These are phyloP conservation scores for Exsudoporus frostii DNA, from an alignment of 768 basidiomycete species.

Conservation along the genomic window DNA sequence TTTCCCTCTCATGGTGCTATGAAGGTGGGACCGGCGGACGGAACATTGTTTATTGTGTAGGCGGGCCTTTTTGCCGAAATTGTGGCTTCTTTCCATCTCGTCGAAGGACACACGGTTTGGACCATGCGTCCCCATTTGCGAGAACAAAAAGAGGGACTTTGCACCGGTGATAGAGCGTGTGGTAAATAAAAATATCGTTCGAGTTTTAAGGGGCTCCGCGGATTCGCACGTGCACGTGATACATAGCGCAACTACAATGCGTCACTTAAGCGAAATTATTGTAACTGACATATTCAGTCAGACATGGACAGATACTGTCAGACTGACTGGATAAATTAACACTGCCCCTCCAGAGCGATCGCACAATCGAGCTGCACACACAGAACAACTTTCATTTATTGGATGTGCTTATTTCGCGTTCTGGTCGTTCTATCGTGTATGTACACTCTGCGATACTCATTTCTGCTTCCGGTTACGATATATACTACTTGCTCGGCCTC, in stretches of 20 bases:
- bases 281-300: too few species aligned
- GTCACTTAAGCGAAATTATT: too few species aligned
- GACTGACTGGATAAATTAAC: too few species aligned
- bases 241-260: too few species aligned
- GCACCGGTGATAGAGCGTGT: too few species aligned
- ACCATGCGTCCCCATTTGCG: conserved; percentile 8
- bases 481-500: conserved; percentile 92
- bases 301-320: too few species aligned
- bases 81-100: not conserved
- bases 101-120: not conserved
- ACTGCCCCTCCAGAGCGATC: conserved; percentile 80
- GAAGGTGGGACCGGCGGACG: conserved; percentile 5
- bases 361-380: conserved; percentile 91
- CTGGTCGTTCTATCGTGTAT: conserved; percentile 91
- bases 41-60: conserved; percentile 23
- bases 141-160: conserved; percentile 19
- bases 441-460: conserved; percentile 88
- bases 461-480: conserved; percentile 78
- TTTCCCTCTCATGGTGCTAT: not conserved
- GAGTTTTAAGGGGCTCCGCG: too few species aligned
- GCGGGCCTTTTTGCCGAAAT: not conserved
- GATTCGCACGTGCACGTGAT: too few species aligned
- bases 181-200: too few species aligned
- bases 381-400: conserved; percentile 91
- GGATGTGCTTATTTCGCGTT: conserved; percentile 85